Percentiles rank a stretch among this genome's conserved stretches.
Evolutionary conservation across 1,284 basidiomycete genomes (phyloP).

Genomic region (Rhodotorula sp.): DNA sequence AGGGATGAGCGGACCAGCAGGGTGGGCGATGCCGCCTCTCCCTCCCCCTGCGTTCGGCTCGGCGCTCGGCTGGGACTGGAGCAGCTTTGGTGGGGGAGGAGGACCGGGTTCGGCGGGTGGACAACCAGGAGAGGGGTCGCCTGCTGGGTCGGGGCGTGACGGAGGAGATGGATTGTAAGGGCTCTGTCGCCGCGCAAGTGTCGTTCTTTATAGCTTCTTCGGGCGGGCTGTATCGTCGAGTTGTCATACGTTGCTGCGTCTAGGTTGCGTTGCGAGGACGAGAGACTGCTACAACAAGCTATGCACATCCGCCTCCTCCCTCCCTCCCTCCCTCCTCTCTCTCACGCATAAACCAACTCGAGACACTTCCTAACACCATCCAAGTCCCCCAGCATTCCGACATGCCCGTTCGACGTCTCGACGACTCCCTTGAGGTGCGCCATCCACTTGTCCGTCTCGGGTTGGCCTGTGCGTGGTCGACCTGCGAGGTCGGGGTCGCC

Average conservation of each 20-base stretch:
- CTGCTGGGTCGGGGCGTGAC: background rate
- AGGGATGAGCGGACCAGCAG: too few species aligned
- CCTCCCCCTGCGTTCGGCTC: background rate
- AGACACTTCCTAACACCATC: slow-evolving; percentile 29
- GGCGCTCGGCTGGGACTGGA: slow-evolving; percentile 2
- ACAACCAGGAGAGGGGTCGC: too few species aligned
- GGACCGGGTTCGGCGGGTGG: background rate
- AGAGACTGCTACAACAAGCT: slow-evolving; percentile 1
- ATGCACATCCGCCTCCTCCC: background rate
- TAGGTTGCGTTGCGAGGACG: background rate
- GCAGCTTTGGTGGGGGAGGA: background rate
- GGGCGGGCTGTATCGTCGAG: background rate
- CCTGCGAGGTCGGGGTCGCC: slow-evolving; percentile 27
- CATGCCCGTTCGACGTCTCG: slow-evolving; percentile 44
- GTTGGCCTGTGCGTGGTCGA: background rate
- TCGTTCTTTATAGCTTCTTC: too few species aligned
- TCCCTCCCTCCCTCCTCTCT: background rate
- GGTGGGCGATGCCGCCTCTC: background rate
- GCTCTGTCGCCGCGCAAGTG: background rate
- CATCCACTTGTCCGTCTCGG: slow-evolving; percentile 28
- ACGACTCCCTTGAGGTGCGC: slow-evolving; percentile 41
- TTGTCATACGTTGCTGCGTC: background rate
- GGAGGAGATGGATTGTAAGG: background rate
- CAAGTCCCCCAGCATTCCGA: slow-evolving; percentile 45
- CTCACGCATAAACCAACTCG: slow-evolving; percentile 13